Percentiles rank a stretch among this genome's conserved stretches.
Evolutionary conservation across 495 filamentous ascomycete genomes (phyloP).

Genomic region (Penicillium roqueforti): DNA sequence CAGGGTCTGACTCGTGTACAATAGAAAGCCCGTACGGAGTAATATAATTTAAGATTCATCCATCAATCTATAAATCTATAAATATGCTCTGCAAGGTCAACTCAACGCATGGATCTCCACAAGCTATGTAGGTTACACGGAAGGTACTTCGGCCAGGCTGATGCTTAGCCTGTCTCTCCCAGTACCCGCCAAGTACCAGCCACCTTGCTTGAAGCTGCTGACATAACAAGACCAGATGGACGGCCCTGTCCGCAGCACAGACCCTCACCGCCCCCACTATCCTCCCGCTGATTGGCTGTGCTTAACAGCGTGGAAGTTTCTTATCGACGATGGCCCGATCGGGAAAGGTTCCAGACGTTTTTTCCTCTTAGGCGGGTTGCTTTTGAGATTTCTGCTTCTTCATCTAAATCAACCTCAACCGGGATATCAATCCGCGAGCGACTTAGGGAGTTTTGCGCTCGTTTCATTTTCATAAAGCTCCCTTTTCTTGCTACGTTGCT

Average conservation of each 20-base stretch:
- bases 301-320: conserved; percentile 14
- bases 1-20: not conserved
- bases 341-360: conserved; percentile 27
- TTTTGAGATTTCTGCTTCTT: conserved; percentile 6
- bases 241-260: conserved; percentile 5
- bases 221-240: not conserved
- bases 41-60: conserved; percentile 5
- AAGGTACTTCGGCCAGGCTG: not conserved
- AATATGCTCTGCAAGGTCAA: conserved; percentile 7
- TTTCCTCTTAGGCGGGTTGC: conserved; percentile 3
- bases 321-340: conserved; percentile 21
- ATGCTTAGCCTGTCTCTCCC: too few relatives aligned
- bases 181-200: not conserved
- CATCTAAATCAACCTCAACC: not conserved
- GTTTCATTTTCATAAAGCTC: conserved; percentile 44
- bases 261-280: conserved; percentile 12
- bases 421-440: conserved; percentile 38
- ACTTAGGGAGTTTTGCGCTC: conserved; percentile 61
- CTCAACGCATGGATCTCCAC: conserved; percentile 10
- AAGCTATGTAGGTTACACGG: not conserved
- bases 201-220: not conserved
- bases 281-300: conserved; percentile 1
- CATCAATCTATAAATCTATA: conserved; percentile 6
- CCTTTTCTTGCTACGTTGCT: conserved; percentile 10
- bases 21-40: too few relatives aligned